Percentiles rank a stretch among this genome's conserved stretches.
Conservation (phyloP, 345 rosid species). For the Boechera divaricarpa region DNA sequence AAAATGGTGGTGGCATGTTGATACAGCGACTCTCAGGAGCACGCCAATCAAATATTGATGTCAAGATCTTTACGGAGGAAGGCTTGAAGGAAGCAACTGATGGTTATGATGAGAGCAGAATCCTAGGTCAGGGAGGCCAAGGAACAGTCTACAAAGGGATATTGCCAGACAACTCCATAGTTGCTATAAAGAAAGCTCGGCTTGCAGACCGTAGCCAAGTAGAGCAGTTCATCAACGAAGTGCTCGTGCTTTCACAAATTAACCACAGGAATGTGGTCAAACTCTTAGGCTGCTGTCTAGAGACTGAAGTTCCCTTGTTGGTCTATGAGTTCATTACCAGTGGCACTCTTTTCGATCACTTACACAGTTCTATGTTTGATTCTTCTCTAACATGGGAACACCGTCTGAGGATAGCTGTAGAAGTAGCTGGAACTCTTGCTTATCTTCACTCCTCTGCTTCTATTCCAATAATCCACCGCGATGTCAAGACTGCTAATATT, state of each 20-base stretch:
- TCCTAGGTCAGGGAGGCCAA: constrained; percentile 46
- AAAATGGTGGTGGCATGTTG: constrained; percentile 16
- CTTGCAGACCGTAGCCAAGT: constrained; percentile 43
- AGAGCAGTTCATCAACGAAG: constrained; percentile 51
- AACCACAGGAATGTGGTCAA: constrained; percentile 55
- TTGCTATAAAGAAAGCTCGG: constrained; percentile 46
- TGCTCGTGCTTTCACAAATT: constrained; percentile 53
- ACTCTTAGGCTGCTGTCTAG: constrained; percentile 44
- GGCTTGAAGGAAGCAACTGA: constrained; percentile 42
- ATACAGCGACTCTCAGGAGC: constrained; percentile 21
- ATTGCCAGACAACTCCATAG: constrained; percentile 29
- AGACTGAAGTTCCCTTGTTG: constrained; percentile 43
- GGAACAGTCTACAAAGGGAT: constrained; percentile 50
- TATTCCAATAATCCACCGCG: constrained; percentile 51
- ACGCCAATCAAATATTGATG: constrained; percentile 22
- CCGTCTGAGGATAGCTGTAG: constrained; percentile 47
- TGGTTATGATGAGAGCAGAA: constrained; percentile 34
- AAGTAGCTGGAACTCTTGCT: constrained; percentile 47
- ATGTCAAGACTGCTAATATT: constrained; percentile 55
- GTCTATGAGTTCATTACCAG: constrained; percentile 44
- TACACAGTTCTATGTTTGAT: constrained; percentile 29
- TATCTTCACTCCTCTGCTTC: constrained; percentile 57
- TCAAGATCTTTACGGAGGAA: constrained; percentile 39
- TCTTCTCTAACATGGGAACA: constrained; percentile 42
- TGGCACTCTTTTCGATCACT: constrained; percentile 44